Percentiles rank a stretch among this genome's conserved stretches.
Conservation (phyloP, 768 basidiomycete species). For the Arthromyces matolae region DNA sequence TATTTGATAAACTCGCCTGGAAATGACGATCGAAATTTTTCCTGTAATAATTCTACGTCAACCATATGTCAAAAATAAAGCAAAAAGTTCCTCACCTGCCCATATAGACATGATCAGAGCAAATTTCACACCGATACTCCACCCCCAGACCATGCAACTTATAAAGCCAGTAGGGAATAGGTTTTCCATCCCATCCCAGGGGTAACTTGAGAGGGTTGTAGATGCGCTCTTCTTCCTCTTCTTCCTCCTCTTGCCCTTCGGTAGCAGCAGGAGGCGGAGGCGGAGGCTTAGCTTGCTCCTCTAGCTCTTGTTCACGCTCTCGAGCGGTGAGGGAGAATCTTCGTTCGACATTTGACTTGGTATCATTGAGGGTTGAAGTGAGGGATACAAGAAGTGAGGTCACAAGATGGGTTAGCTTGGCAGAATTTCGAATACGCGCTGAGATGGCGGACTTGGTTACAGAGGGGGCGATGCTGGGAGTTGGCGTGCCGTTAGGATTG, state of each 20-base stretch:
- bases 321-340: slow-evolving; percentile 95
- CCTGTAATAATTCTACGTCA: slow-evolving; percentile 32
- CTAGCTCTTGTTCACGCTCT: slow-evolving; percentile 90
- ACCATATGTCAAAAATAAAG: not conserved
- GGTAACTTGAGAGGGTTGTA: slow-evolving; percentile 98
- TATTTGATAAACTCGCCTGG: slow-evolving; percentile 51
- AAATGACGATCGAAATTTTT: slow-evolving; percentile 98
- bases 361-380: slow-evolving; percentile 70
- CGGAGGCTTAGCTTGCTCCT: slow-evolving; percentile 63
- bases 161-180: slow-evolving; percentile 98
- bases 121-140: slow-evolving; percentile 96
- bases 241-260: slow-evolving; percentile 64
- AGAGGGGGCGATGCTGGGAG: slow-evolving; percentile 23
- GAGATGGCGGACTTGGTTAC: slow-evolving; percentile 34
- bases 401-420: slow-evolving; percentile 67
- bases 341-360: slow-evolving; percentile 94
- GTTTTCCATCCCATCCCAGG: slow-evolving; percentile 97
- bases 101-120: slow-evolving; percentile 96
- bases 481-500: slow-evolving; percentile 55
- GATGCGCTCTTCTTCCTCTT: slow-evolving; percentile 93
- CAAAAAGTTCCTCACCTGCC: slow-evolving; percentile 58
- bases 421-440: slow-evolving; percentile 59
- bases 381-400: slow-evolving; percentile 66
- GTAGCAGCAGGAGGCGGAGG: slow-evolving; percentile 43
- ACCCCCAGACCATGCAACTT: slow-evolving; percentile 98